Conservation (phyloP, 306 rosid species). For the Citrullus mucosospermus region DNA sequence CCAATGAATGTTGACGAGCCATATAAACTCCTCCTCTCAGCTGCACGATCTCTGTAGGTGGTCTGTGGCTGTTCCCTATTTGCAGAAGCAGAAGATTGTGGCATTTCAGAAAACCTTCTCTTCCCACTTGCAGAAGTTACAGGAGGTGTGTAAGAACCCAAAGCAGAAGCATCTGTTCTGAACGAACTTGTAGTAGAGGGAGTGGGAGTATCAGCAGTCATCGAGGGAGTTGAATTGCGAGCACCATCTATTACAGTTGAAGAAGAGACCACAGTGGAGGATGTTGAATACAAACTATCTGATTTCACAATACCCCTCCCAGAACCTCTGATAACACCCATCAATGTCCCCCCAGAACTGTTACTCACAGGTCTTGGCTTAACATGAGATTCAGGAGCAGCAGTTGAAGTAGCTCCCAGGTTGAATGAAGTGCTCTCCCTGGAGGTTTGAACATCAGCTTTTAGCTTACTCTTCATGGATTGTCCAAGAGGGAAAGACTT, state of each 20-base stretch:
- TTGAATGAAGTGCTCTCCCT: conserved; percentile 37
- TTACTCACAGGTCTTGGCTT: conserved; percentile 74
- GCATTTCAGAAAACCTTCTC: conserved; percentile 92
- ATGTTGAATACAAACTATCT: conserved; percentile 39
- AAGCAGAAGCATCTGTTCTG: conserved; percentile 73
- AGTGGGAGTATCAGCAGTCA: conserved; percentile 29
- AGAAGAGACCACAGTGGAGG: conserved; percentile 15
- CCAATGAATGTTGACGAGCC: conserved; percentile 62
- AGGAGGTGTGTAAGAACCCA: conserved; percentile 60
- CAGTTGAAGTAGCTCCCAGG: conserved; percentile 28
- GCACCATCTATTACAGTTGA: conserved; percentile 20
- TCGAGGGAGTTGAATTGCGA: conserved; percentile 18
- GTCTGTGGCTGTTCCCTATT: conserved; percentile 62
- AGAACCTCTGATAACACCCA: conserved; percentile 96
- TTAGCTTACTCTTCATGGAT: conserved; percentile 48
- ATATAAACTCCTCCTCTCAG: conserved; percentile 89
- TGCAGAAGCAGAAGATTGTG: conserved; percentile 42
- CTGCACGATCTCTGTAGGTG: conserved; percentile 90
- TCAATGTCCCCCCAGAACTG: conserved; percentile 77
- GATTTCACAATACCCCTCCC: conserved; percentile 67
- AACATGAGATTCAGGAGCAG: conserved; percentile 39
- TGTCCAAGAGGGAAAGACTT: conserved; percentile 38
- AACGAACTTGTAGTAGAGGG: conserved; percentile 45
- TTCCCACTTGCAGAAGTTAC: conserved; percentile 51
- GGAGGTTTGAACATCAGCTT: conserved; percentile 26